A percentile compares a stretch with the other conserved stretches of the same genome.
phyloP scores from a whole-genome alignment of 202 grass and related monocot species.

The Hordeum pubiflorum region DNA sequence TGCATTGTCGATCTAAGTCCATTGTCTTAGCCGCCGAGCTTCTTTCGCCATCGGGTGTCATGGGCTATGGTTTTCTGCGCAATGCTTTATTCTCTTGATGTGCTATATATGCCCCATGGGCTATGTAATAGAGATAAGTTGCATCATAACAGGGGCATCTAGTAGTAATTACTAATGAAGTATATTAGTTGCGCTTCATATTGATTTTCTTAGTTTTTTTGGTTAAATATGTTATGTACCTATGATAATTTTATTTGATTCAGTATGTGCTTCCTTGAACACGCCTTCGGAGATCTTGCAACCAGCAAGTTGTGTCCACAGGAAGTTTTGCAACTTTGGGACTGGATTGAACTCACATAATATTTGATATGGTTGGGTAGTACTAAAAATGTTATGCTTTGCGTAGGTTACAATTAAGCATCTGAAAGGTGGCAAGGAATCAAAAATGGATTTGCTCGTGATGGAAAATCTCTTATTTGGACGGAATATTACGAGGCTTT shows the following conservation, averaged over 20 bases:
- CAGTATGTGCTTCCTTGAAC: neutral
- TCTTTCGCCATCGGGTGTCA: no score
- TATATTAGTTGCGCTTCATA: neutral
- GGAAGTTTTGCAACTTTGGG: neutral
- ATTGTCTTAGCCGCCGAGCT: no score
- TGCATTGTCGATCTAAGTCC: no score
- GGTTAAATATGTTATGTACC: neutral
- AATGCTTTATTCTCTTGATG: no score
- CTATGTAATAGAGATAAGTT: no score
- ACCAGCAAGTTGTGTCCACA: neutral
- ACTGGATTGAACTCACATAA: neutral
- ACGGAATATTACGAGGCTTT: conserved; percentile 76
- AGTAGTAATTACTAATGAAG: neutral
- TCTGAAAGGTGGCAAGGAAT: conserved; percentile 79
- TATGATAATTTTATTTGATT: neutral
- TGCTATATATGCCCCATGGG: no score
- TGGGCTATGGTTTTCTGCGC: no score
- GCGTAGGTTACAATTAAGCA: conserved; percentile 82
- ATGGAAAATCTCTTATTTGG: conserved; percentile 99
- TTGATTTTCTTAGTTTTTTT: conserved; percentile 9
- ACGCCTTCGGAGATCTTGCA: neutral
- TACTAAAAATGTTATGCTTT: conserved; percentile 18
- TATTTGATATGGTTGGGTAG: neutral
- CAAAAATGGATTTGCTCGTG: conserved; percentile 92
- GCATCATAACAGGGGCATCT: neutral